These are phyloP conservation scores for Eustoma russellianum DNA, from an alignment of 257 asterid species.

Conservation along the genomic window DNA sequence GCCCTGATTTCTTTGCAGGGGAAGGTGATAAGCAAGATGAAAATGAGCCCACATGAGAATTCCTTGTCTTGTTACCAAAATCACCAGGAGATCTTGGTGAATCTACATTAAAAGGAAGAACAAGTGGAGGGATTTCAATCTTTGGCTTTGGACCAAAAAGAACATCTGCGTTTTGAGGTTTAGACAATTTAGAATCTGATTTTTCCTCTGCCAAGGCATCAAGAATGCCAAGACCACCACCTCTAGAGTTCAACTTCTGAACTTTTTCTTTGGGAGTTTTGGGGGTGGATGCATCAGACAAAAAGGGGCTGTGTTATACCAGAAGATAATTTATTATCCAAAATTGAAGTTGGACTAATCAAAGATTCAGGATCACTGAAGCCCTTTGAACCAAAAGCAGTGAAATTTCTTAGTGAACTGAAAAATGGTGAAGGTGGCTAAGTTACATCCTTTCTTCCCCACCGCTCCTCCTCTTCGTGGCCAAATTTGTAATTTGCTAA, in stretches of 20 bases:
- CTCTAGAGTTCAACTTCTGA: slow-evolving; percentile 30
- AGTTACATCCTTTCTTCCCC: no score
- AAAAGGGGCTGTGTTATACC: slow-evolving; percentile 39
- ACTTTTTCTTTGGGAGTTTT: slow-evolving; percentile 34
- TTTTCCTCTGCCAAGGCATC: slow-evolving; percentile 51
- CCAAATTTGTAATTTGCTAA: slow-evolving; percentile 6
- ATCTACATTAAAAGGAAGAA: slow-evolving; percentile 24
- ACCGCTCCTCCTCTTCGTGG: no score
- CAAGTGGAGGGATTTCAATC: slow-evolving; percentile 56
- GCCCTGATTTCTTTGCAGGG: slow-evolving; percentile 36
- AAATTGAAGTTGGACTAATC: slow-evolving; percentile 74
- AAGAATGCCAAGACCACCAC: slow-evolving; percentile 52
- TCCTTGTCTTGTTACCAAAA: slow-evolving; percentile 67
- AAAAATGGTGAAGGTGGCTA: no score
- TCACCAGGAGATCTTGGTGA: slow-evolving; percentile 62
- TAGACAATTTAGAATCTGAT: slow-evolving; percentile 26
- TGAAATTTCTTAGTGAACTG: no score
- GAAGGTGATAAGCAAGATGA: slow-evolving; percentile 32
- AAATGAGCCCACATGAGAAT: slow-evolving; percentile 36
- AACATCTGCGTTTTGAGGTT: slow-evolving; percentile 36
- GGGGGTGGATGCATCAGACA: slow-evolving; percentile 31
- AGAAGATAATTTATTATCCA: slow-evolving; percentile 42
- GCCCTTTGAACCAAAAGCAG: no score
- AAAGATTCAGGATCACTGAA: slow-evolving; percentile 10
- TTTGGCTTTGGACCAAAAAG: slow-evolving; percentile 72